phyloP scores from a whole-genome alignment of 1,284 basidiomycete genomes.

The Erythrobasidium hasegawianum region DNA sequence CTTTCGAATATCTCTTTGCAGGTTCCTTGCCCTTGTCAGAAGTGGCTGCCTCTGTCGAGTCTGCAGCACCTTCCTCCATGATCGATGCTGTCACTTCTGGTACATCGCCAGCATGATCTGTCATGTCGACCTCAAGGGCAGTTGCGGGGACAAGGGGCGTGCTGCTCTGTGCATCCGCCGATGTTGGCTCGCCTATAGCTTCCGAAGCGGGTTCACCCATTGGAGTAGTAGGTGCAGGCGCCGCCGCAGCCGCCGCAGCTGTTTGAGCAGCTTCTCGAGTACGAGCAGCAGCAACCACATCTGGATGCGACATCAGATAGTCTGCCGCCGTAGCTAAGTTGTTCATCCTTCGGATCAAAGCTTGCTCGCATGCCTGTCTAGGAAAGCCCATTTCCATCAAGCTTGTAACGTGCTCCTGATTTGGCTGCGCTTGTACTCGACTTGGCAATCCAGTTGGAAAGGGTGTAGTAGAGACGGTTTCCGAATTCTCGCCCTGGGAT shows the following conservation, averaged over 20 bases:
- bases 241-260: slow-evolving; percentile 46
- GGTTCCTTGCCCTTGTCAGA: slow-evolving; percentile 35
- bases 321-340: slow-evolving; percentile 88
- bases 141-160: slow-evolving; percentile 6
- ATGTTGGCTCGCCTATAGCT: slow-evolving; percentile 7
- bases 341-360: slow-evolving; percentile 77
- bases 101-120: slow-evolving; percentile 42
- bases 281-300: slow-evolving; percentile 58
- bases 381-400: slow-evolving; percentile 97
- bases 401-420: slow-evolving; percentile 61
- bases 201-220: slow-evolving; percentile 38
- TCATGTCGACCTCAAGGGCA: not conserved
- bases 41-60: slow-evolving; percentile 2
- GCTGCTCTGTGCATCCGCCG: not conserved
- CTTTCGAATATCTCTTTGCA: slow-evolving; percentile 46
- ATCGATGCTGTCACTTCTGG: slow-evolving; percentile 36
- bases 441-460: slow-evolving; percentile 46
- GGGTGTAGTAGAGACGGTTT: slow-evolving; percentile 39
- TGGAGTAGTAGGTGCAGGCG: slow-evolving; percentile 36
- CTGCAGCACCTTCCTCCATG: slow-evolving; percentile 23
- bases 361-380: slow-evolving; percentile 74
- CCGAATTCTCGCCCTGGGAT: slow-evolving; percentile 21
- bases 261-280: slow-evolving; percentile 52
- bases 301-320: slow-evolving; percentile 75
- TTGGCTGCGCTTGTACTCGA: slow-evolving; percentile 29